These are phyloP conservation scores for Harrya chromipes DNA, from an alignment of 768 basidiomycete genomes.

Conservation along the genomic window DNA sequence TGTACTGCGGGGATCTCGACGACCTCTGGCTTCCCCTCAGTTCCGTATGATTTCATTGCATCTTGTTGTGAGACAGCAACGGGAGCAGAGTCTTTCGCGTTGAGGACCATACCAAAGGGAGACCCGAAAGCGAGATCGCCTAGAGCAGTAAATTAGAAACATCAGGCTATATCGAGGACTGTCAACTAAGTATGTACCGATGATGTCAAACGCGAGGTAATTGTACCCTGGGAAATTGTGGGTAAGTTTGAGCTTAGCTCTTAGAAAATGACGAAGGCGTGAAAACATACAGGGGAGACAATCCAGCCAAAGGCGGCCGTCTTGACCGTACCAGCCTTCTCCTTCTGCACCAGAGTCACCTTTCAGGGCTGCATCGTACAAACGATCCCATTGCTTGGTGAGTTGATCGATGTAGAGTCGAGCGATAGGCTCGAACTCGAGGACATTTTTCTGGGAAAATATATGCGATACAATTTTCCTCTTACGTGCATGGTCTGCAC, in stretches of 20 bases:
- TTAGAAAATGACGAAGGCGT: not conserved
- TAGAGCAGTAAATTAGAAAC: slow-evolving; percentile 2
- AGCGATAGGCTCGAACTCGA: slow-evolving; percentile 84
- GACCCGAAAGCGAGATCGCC: slow-evolving; percentile 80
- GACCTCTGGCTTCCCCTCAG: slow-evolving; percentile 42
- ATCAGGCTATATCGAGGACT: not conserved
- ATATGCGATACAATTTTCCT: slow-evolving; percentile 88
- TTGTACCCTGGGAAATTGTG: slow-evolving; percentile 44
- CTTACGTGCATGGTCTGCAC: slow-evolving; percentile 79
- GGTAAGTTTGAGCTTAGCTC: not conserved
- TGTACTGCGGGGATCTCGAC: slow-evolving; percentile 72
- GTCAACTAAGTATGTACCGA: slow-evolving; percentile 50
- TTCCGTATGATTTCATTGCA: slow-evolving; percentile 57
- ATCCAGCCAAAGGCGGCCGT: slow-evolving; percentile 71
- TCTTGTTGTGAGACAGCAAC: slow-evolving; percentile 57
- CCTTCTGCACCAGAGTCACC: slow-evolving; percentile 57
- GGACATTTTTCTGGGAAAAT: slow-evolving; percentile 79
- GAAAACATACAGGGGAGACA: slow-evolving; percentile 60
- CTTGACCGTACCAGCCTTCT: slow-evolving; percentile 57
- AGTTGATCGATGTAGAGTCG: slow-evolving; percentile 55
- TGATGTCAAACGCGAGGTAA: slow-evolving; percentile 71
- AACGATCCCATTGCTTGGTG: slow-evolving; percentile 71
- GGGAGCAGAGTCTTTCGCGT: slow-evolving; percentile 67
- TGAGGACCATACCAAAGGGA: slow-evolving; percentile 84
- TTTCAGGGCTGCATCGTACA: slow-evolving; percentile 54